Evolutionary conservation across 2,329 filamentous ascomycete species (phyloP), one percentile per base, ranked within the genome.

Genomic region (Alternaria burnsii): DNA sequence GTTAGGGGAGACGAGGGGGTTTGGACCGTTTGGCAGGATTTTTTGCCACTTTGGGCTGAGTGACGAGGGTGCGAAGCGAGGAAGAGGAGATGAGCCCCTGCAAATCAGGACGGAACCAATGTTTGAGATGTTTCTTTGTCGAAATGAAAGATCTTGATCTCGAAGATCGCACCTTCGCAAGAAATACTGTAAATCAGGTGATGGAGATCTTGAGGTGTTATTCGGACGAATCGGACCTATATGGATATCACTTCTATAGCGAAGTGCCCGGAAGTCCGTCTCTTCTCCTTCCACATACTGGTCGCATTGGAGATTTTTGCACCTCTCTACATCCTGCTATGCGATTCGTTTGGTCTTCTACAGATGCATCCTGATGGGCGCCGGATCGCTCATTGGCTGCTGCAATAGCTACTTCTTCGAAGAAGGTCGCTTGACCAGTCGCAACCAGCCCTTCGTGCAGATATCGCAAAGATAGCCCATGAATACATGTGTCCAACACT

Each of bases 1-100:
- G 50, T 52, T 51, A 26, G 40, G 40, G 24, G 10, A 46, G 41
- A 24, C 11, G 43, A 26, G 18, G 32, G 30, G 24, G 12, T 34
- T 40, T 42, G 30, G 20, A 44, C 28, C 28, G 28, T 30, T 16
- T 36, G 32, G 32, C 32, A 46, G 32, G 50, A 47, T 54, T 47
- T 6, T 16, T 58, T 58, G 50, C 55, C 55, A 47, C 50, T 58
- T 58, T 58, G 32, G 48, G 48, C n/a, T 42, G 50, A 18, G 55
- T 16, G 32, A 36, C 48, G 6, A 50, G 53, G 55, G 18, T 53
- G 51, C 32, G 55, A 34, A 47, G 50, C 41, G 50, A 46, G 26
- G 41, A 36, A 32, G 48, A 43, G 26, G 44, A 58, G 55, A 53
- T 44, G 54, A 51, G 41, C 50, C 41, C 30, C 55, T 51, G 46